Evolutionary conservation across 2,329 filamentous ascomycete species (phyloP), one percentile per base, ranked within the genome.

Genomic region (Aureobasidium melanogenum): DNA sequence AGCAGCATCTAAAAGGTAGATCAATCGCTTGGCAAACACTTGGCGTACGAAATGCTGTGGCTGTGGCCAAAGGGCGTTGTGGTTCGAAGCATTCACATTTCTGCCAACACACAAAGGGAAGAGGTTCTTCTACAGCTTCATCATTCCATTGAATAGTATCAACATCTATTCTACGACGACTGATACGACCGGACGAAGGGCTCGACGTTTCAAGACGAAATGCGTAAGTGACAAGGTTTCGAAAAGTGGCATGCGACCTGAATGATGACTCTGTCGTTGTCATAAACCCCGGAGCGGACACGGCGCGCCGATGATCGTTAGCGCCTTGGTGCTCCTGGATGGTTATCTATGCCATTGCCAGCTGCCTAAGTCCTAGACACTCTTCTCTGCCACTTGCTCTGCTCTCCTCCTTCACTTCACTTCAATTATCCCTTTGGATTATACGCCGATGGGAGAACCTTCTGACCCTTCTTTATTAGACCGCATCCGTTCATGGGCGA

Each of bases 381-480:
- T 24, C 41, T 14, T 14, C 41, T 30, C 55, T 59, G 34, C 55
- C 32, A 51, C 60, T 47, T 57, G n/a, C 36, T 44, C 46, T 47
- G 44, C 55, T 59, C 44, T 55, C 44, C 50, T 50, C 34, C 51
- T 57, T 38, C 46, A 51, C 50, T 61, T 52, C 55, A 56, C 61
- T 46, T 56, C 52, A 58, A 51, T 24, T 59, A 30, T 48, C 62
- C 54, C 63, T 57, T 63, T 57, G 44, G 52, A 65, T 55, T 62
- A 36, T 47, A 70, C 69, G 66, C 69, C 77, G 78, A 82, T 82
- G 80, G 80, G 80, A 80, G 77, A 81, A 76, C 72, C 77, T 69
- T 74, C 75, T 74, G 78, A 82, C 76, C 74, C 75, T 69, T 76
- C 76, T 71, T 72, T 77, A 75, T 70, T 74, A 76, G 76, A 77